Evolutionary conservation across 148 eudicot genomes (phyloP), one percentile per base, ranked within the genome.

Genomic region (Tetragonia tetragonoides): DNA sequence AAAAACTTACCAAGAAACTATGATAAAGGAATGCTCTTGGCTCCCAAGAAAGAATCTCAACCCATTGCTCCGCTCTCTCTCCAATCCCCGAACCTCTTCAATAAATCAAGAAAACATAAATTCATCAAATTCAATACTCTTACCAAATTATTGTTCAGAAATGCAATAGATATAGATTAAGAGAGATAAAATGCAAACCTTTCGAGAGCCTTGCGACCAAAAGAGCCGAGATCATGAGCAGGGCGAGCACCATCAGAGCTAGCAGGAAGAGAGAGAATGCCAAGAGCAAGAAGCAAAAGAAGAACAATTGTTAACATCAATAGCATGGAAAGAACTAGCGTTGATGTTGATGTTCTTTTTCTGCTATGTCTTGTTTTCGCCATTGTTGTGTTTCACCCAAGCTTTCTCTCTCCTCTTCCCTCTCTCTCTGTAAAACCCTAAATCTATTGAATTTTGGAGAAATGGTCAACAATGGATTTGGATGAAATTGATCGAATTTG

Each of bases 41-140:
- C 83, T 94, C 97, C 98, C 97, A 94, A 0, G 98, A 94, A 14
- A 94, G 83, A 60, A 94, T 81, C 80, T 94, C 92, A 37, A 91
- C 89, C 98, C 98, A 94, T 80, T 92, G 93, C 49, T 92, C 89
- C 53, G 83, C 85, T 79, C 85, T 85, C 69, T 74, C 62, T 56
- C 87, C 92, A 71, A 87, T 40, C 10, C 74, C 90, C 39, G 83
- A 76, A 64, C 81, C 80, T 78, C 89, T 90, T 82, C 83, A 84
- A 73, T 68, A 34, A 73, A 78, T 49, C 7, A 61, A 62, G 77
- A 66, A 57, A 47, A 69, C 70, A 10, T 66, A 49, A 60, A 68
- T 62, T 49, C 57, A 15, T 62, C 56, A 20, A 51, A 64, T 68
- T 65, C n/a, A 24, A 51, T 39, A 24, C 7, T 8, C 11, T 12